Evolutionary conservation across 1,284 basidiomycete genomes (phyloP), one percentile per base, ranked within the genome.

Genomic region (Anthracocystis walkeri): DNA sequence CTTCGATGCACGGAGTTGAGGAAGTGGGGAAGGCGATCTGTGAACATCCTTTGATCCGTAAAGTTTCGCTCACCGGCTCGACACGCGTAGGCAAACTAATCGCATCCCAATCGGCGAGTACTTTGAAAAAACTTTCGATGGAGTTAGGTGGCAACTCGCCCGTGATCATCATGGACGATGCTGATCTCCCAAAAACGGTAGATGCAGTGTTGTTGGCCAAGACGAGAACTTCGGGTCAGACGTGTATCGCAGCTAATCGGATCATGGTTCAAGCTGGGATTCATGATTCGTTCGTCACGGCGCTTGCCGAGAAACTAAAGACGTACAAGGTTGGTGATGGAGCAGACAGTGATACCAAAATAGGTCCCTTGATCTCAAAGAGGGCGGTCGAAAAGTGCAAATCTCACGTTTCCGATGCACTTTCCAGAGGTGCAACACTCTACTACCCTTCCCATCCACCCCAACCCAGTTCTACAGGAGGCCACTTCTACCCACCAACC

Each of bases 111-210:
- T 51, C 49, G 21, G 74, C 74, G 5, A 46, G 53, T 10, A 72
- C 69, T 20, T 56, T 87, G 49, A 96, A 96, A 88, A 90, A 93
- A 90, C 92, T 96, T 55, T 94, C 93, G 4, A 90, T 97, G 79
- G 95, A 97, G 87, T 89, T 97, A 52, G 95, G 95, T 41, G 94
- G 95, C 40, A 97, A 97, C 89, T 91, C 91, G 67, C 92, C 94
- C 23, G 92, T 91, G 83, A 92, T 87, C 82, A 87, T 92, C 68
- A 92, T 90, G 68, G 87, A 92, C 65, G 91, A 92, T 76, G 90
- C 90, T 0, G 89, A 92, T 80, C 60, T 86, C 20, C 82, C 84
- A 16, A 74, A 84, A 50, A 84, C 86, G 16, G 63, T 78, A 48
- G 27, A 56, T 11, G 74, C 72, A 18, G 61, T 76, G 2, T 42